Percentiles rank a stretch among this genome's conserved stretches.
Conservation (phyloP, 2,329 filamentous ascomycete genomes). For the Hymenoscyphus occultus region DNA sequence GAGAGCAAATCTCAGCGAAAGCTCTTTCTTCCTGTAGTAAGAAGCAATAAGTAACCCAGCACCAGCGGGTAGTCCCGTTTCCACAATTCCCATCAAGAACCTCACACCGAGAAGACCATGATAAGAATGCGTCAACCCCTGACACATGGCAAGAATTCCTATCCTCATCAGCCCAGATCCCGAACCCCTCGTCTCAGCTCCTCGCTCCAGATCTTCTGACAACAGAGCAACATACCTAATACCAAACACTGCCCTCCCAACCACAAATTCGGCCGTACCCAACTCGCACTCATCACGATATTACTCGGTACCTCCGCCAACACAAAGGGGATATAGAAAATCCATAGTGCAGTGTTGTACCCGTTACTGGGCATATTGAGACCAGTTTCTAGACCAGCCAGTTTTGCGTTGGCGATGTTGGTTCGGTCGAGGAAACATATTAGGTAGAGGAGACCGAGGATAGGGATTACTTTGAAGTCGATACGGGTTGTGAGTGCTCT, state of each 20-base stretch:
- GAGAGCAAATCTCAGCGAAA: slow-evolving; percentile 52
- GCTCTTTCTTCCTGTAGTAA: slow-evolving; percentile 57
- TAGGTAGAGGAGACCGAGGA: slow-evolving; percentile 51
- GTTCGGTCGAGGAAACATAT: slow-evolving; percentile 51
- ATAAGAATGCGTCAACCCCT: slow-evolving; percentile 42
- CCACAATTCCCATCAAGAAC: slow-evolving; percentile 22
- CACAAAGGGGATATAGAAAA: slow-evolving; percentile 22
- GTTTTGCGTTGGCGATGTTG: slow-evolving; percentile 43
- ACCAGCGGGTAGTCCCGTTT: slow-evolving; percentile 22
- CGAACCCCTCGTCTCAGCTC: slow-evolving; percentile 10
- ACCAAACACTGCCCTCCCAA: background rate
- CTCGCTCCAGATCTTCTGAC: too few species aligned
- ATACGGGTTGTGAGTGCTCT: slow-evolving; percentile 18
- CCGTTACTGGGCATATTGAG: slow-evolving; percentile 12
- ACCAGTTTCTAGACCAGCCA: slow-evolving; percentile 15
- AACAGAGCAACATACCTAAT: background rate
- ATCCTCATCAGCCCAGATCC: slow-evolving; percentile 7
- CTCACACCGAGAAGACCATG: slow-evolving; percentile 17
- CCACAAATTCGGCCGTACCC: slow-evolving; percentile 11
- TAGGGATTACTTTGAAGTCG: slow-evolving; percentile 43
- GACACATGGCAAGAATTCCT: slow-evolving; percentile 43
- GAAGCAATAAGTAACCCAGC: slow-evolving; percentile 50
- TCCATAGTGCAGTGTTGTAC: slow-evolving; percentile 18
- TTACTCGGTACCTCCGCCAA: slow-evolving; percentile 49
- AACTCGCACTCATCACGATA: slow-evolving; percentile 47